Evolutionary conservation across 192 early-diverging fungal genomes (phyloP), one percentile per base, ranked within the genome.

Genomic region (Obelidium mucronatum): DNA sequence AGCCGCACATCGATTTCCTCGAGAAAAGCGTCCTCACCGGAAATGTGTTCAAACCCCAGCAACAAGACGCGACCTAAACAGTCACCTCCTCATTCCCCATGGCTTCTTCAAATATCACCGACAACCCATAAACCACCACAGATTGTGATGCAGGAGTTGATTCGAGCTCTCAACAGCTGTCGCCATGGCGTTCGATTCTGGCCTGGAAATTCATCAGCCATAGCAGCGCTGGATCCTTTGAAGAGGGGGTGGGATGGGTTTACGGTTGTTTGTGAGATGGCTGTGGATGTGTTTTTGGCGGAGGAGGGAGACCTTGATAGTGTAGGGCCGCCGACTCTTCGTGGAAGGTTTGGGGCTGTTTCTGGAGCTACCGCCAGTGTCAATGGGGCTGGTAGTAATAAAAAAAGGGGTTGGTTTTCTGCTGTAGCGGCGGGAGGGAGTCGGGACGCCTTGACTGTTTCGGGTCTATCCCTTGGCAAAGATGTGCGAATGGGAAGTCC

Each of bases 211-310:
- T 13, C 37, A 37, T 11, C 31, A 24, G 35, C 11, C 8, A 24
- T 11, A 59, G 0, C 56, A n/a, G 26, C 56, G 13, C n/a, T 22
- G 13, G 48, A 51, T 51, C 11, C 48, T 1, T 22, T 15, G 59
- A 61, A 61, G 19, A 24, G 35, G 11, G 63, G 63, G 5, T 65
- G 63, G 63, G 37, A 65, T 35, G 63, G 63, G 19, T 65, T 34
- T 35, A 65, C 19, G n/a, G 35, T 65, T 40, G 37, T 65, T 40
- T 65, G 63, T 6, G 63, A 65, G 26, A 39, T 35, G 15, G 28
- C 31, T 34, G 63, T 30, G 15, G 34, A 37, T 8, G 15, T 37
- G 22, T 65, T 65, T 26, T 24, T 65, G 35, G 44, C 8, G 8
- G 44, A 19, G 19, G 44, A 48, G 8, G 44, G 19, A 48, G 44